Evolutionary conservation across 148 eudicot species (phyloP).

Genomic region (Vaccinium vitisidaea): DNA sequence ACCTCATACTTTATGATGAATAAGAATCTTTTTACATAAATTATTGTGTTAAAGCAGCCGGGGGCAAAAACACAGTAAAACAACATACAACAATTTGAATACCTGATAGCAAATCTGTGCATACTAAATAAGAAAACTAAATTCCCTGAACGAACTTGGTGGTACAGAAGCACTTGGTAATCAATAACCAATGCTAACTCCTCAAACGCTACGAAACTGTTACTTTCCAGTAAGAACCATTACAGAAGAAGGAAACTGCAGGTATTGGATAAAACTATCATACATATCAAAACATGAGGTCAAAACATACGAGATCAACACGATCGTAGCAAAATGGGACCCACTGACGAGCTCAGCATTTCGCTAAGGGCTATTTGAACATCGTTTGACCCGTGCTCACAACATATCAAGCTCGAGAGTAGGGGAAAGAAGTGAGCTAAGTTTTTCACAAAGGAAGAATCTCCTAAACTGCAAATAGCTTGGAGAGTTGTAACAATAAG

Average conservation of each 20-base stretch:
- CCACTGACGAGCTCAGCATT: conserved; percentile 67
- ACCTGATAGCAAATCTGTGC: conserved; percentile 18
- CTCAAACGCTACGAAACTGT: conserved; percentile 20
- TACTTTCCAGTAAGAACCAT: conserved; percentile 17
- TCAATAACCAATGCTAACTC: conserved; percentile 21
- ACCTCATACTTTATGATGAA: background rate
- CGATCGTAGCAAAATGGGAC: conserved; percentile 63
- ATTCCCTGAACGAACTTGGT: conserved; percentile 11
- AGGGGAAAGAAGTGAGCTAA: conserved; percentile 70
- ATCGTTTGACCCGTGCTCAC: conserved; percentile 89
- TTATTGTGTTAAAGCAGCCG: background rate
- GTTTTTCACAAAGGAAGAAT: conserved; percentile 67
- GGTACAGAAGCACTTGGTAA: conserved; percentile 13
- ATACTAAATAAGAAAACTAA: conserved; percentile 15
- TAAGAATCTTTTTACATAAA: conserved; percentile 12
- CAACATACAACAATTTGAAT: conserved; percentile 23
- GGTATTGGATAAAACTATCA: conserved; percentile 21
- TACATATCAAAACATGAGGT: conserved; percentile 25
- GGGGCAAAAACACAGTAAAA: conserved; percentile 4
- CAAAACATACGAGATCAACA: conserved; percentile 38
- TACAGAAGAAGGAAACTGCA: conserved; percentile 20
- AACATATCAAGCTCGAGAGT: conserved; percentile 59
- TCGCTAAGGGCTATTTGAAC: conserved; percentile 79
- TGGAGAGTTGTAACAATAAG: conserved; percentile 82
- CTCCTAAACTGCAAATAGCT: conserved; percentile 64